Evolutionary conservation across 2,329 filamentous ascomycete species (phyloP).

Genomic region (Sporothrix euskadiensis): DNA sequence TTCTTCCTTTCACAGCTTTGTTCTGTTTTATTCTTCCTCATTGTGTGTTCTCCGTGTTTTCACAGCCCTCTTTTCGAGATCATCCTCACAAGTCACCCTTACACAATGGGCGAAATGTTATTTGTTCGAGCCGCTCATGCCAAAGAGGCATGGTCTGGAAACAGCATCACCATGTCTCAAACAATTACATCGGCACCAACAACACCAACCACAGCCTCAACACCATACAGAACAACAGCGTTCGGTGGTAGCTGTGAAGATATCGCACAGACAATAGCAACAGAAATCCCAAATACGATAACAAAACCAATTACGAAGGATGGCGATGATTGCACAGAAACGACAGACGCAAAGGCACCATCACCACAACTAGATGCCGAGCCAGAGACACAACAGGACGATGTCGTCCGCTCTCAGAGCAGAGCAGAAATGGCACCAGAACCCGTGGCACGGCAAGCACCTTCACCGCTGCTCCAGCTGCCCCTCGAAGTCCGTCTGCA

Average conservation of each 20-base stretch:
- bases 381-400: not conserved
- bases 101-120: conserved; percentile 9
- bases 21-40: not conserved
- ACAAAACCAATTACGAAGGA: not conserved
- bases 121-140: not conserved
- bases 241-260: not conserved
- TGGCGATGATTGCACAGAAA: too few species aligned
- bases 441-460: not conserved
- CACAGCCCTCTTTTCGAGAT: not conserved
- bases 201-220: not conserved
- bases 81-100: too few species aligned
- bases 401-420: not conserved
- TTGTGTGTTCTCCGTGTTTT: not conserved
- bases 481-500: conserved; percentile 50
- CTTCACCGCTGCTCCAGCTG: conserved; percentile 40
- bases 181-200: not conserved
- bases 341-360: not conserved
- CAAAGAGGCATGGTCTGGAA: not conserved
- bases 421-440: not conserved
- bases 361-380: not conserved
- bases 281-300: not conserved
- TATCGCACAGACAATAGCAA: not conserved
- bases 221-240: not conserved
- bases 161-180: conserved; percentile 1
- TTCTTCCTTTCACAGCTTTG: not conserved